Conservation (phyloP, 2,329 filamentous ascomycete genomes). For the Fusarium clavum region DNA sequence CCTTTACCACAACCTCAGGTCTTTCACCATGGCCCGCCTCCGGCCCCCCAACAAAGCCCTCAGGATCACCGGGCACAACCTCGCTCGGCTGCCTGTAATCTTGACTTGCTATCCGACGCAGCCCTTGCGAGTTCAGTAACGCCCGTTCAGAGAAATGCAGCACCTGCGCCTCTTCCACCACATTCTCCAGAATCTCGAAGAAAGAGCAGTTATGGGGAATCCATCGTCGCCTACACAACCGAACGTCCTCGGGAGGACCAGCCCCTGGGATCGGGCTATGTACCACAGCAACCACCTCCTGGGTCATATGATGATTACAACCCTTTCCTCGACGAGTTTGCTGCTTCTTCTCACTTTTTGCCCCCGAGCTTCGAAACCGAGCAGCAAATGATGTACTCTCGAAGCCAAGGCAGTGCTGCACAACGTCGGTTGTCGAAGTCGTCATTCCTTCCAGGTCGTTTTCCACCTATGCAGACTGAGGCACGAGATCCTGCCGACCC, state of each 20-base stretch:
- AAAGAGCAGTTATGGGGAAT: conserved; percentile 62
- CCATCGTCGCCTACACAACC: conserved; percentile 56
- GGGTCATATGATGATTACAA: conserved; percentile 67
- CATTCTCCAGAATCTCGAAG: conserved; percentile 55
- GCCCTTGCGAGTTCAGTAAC: conserved; percentile 67
- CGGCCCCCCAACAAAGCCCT: conserved; percentile 54
- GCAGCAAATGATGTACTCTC: conserved; percentile 65
- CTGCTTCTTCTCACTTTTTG: conserved; percentile 65
- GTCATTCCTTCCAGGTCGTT: conserved; percentile 64
- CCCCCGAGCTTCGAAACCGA: conserved; percentile 67
- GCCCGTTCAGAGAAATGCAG: conserved; percentile 63
- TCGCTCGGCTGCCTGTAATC: conserved; percentile 64
- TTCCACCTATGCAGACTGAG: conserved; percentile 66
- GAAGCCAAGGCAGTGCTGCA: conserved; percentile 54
- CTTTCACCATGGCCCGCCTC: conserved; percentile 55
- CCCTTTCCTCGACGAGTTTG: conserved; percentile 69
- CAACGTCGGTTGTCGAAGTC: conserved; percentile 60
- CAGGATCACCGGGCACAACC: conserved; percentile 61
- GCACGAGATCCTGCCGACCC: conserved; percentile 55
- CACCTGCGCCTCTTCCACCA: conserved; percentile 58
- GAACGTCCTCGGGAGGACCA: conserved; percentile 63
- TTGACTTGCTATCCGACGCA: conserved; percentile 70
- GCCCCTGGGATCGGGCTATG: conserved; percentile 55
- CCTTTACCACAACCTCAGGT: conserved; percentile 46
- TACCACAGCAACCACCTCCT: conserved; percentile 45